Conservation (phyloP, 768 basidiomycete species). For the Suillus plorans region DNA sequence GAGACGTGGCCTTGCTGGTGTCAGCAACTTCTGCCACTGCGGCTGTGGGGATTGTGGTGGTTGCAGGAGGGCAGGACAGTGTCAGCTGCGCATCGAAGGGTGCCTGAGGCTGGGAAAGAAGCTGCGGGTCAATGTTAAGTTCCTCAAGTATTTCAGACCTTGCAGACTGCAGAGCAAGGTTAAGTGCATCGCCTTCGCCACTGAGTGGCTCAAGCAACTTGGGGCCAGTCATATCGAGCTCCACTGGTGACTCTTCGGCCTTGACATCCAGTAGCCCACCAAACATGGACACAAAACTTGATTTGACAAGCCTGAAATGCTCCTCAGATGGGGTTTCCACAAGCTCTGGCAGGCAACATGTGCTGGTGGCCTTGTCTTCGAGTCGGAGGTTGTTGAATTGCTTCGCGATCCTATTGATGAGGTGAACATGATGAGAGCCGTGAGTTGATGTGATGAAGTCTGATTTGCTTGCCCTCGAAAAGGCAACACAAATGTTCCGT, state of each 20-base stretch:
- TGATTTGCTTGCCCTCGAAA: background rate
- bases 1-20: no score
- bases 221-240: conserved; percentile 26
- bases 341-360: conserved; percentile 3
- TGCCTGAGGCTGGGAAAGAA: background rate
- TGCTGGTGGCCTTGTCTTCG: background rate
- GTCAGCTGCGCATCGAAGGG: background rate
- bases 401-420: conserved; percentile 17
- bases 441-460: conserved; percentile 15
- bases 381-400: conserved; percentile 13
- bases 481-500: conserved; percentile 18
- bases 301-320: conserved; percentile 11
- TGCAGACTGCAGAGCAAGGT: background rate
- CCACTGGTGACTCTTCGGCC: background rate
- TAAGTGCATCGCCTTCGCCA: background rate
- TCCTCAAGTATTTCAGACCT: background rate
- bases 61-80: no score
- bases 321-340: conserved; percentile 4
- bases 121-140: background rate
- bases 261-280: conserved; percentile 6
- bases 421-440: conserved; percentile 26
- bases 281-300: background rate
- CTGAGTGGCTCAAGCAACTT: background rate
- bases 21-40: no score
- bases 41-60: background rate